Base-by-base conservation (phyloP, 345 rosid genomes). In the Ricinus communis region DNA sequence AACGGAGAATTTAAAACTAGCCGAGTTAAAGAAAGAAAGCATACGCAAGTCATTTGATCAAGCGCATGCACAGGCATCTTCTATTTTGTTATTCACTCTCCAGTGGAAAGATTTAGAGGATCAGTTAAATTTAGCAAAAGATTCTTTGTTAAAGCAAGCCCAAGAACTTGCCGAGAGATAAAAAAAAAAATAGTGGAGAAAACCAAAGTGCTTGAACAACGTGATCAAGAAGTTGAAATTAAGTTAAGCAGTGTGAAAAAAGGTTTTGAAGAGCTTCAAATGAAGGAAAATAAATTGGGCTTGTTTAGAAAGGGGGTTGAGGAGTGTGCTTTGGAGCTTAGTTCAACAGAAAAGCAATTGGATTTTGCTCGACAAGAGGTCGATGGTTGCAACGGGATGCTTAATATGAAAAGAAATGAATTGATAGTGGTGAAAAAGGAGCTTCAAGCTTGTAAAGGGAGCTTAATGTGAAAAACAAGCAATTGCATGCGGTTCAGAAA, bases 91-190 rank as follows among this genome's bases (percentile, higher is more conserved):
- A n/a, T 62, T 84, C 16, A 46, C 79, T 18, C 66, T 79, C 6
- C 63, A 60, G 13, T 77, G 83, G 85, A 72, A 73, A 41, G 87
- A 82, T 18, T 41, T 79, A 28, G 79, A 77, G 63, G 66, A 58
- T 18, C 77, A 75, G 25, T 68, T 74, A 14, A 78, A 75, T 30
- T 63, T 22, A 4, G 19, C 53, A 21, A 58, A 45, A 40, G 33
- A 45, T 24, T 12, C 31, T 77, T 51, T 74, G 30, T 12, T 5
- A 63, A 30, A 63, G 72, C 38, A 49, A 30, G 5, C 31, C 6
- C 60, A 28, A 25, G 62, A 59, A 27, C 71, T 74, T 36, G 58
- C 40, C 53, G 15, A 57, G 66, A 51, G 38, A 58, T n/a, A n/a
- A 28, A 62, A 59, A 59, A 45, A 66, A 62, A 77, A 68, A 11